Evolutionary conservation across 2,329 filamentous ascomycete species (phyloP), one percentile per base, ranked within the genome.

Genomic region (Tolypocladium pustulatum): DNA sequence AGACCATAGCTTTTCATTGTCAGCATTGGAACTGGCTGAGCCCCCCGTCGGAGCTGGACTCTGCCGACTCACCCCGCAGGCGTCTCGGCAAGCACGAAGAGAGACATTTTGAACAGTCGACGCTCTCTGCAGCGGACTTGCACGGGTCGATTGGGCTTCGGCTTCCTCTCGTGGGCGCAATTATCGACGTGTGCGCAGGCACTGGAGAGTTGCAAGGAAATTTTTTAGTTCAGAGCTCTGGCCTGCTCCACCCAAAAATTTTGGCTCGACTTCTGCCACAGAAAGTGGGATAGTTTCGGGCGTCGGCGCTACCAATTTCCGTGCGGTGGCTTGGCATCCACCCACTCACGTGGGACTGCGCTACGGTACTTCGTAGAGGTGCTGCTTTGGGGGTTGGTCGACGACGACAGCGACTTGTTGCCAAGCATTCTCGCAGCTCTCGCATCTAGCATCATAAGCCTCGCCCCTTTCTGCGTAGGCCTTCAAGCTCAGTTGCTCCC

Each of bases 71-170:
- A 85, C 82, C 82, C 83, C 74, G 92, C 92, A 76, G 90, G 90
- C 74, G 92, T 97, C 79, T 97, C 92, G 71, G 88, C 88, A 68
- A 97, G 86, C 78, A 97, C 89, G 77, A 96, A 95, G 73, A 94
- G 86, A 78, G 89, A 88, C 89, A 94, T 94, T 65, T 66, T 85
- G 75, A 68, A 66, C 64, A 66, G 58, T 57, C 65, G 57, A 62
- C 59, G 60, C 66, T 70, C 68, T 66, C 67, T 68, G 67, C 64
- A 61, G 58, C 64, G 64, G 59, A 67, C 62, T 68, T 68, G 67
- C 67, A 66, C 65, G 63, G 61, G 55, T 69, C 61, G 65, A 68
- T 69, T 67, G 68, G 62, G 63, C 67, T 66, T 63, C 66, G 61
- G 61, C 63, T 71, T 71, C 70, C 68, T 73, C 66, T 66, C 69